These are phyloP conservation scores for Fusarium succisae DNA, from an alignment of 2,329 filamentous ascomycete species.

Conservation along the genomic window DNA sequence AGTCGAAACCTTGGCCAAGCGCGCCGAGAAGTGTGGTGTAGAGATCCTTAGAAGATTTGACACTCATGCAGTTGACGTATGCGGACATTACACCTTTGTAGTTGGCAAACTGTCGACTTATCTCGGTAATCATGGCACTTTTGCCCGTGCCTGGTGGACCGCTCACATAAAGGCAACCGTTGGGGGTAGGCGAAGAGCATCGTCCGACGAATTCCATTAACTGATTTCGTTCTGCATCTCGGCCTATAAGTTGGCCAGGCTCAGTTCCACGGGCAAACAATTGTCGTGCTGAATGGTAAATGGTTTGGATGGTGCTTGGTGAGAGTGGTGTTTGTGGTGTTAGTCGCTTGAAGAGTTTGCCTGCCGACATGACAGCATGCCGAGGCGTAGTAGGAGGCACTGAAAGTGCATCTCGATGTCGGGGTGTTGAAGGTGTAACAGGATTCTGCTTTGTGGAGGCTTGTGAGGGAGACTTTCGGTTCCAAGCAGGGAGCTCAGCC, in stretches of 20 bases:
- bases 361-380: conserved; percentile 81
- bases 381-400: conserved; percentile 81
- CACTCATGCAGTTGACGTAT: conserved; percentile 97
- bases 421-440: conserved; percentile 76
- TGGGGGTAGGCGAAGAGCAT: conserved; percentile 66
- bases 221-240: conserved; percentile 74
- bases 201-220: conserved; percentile 75
- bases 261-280: conserved; percentile 84
- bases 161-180: conserved; percentile 92
- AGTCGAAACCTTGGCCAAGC: conserved; percentile 65
- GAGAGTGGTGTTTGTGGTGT: conserved; percentile 81
- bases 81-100: conserved; percentile 70
- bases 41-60: conserved; percentile 87
- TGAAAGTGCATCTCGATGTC: conserved; percentile 81
- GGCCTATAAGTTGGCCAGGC: conserved; percentile 79
- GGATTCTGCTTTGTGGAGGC: conserved; percentile 56
- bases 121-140: conserved; percentile 88
- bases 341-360: conserved; percentile 78
- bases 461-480: conserved; percentile 43
- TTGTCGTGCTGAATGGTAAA: conserved; percentile 89
- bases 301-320: conserved; percentile 73
- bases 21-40: conserved; percentile 82
- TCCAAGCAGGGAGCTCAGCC: conserved; percentile 47
- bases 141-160: conserved; percentile 97
- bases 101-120: conserved; percentile 68